A percentile compares a stretch with the other conserved stretches of the same genome.
Evolutionary conservation across 2,329 filamentous ascomycete species (phyloP).

Genomic region (Colletotrichum lindemuthianum): DNA sequence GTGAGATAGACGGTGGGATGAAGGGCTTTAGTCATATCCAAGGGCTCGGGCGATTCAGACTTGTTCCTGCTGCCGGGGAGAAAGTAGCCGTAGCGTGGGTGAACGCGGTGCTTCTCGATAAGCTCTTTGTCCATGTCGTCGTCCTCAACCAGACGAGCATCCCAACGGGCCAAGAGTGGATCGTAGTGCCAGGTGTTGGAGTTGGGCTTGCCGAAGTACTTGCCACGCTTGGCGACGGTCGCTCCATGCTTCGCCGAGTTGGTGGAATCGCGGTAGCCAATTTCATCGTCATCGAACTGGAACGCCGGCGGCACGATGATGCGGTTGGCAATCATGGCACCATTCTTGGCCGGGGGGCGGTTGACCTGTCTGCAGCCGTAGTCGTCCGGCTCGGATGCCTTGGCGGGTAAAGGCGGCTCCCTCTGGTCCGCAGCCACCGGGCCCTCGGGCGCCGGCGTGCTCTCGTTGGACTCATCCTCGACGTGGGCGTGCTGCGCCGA

Average conservation of each 20-base stretch:
- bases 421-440: conserved; percentile 43
- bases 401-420: conserved; percentile 43
- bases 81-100: conserved; percentile 65
- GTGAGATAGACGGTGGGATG: conserved; percentile 61
- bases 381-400: conserved; percentile 57
- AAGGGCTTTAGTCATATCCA: conserved; percentile 51
- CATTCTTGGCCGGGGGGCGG: conserved; percentile 51
- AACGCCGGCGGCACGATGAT: conserved; percentile 62
- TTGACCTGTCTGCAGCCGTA: conserved; percentile 61
- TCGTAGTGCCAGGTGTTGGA: conserved; percentile 65
- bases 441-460: conserved; percentile 35
- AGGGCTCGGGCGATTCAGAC: conserved; percentile 50
- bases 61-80: conserved; percentile 59
- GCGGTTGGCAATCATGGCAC: conserved; percentile 57
- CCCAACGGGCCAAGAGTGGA: conserved; percentile 62
- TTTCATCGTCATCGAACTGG: conserved; percentile 62
- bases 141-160: conserved; percentile 58
- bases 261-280: conserved; percentile 68
- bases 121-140: conserved; percentile 62
- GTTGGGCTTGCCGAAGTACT: conserved; percentile 64
- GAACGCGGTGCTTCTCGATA: conserved; percentile 60
- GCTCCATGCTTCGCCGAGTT: conserved; percentile 66
- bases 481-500: conserved; percentile 43
- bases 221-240: conserved; percentile 62
- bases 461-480: conserved; percentile 43